Base-by-base conservation (phyloP, 2,329 filamentous ascomycete genomes). In the Alternaria brassicicola region DNA sequence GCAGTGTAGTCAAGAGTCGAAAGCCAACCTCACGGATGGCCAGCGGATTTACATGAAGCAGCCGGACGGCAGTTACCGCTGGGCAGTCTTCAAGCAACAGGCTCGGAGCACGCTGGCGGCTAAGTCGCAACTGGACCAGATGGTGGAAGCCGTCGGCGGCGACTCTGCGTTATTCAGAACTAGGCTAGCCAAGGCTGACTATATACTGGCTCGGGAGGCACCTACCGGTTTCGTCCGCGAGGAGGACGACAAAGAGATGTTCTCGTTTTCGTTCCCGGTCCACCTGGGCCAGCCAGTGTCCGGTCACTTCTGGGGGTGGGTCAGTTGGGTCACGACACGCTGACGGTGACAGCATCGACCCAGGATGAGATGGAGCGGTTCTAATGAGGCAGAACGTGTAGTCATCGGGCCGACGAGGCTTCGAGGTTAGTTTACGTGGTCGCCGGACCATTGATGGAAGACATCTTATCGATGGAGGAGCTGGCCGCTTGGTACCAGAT, bases 131-230 rank as follows among this genome's bases (percentile, higher is more conserved):
- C 31, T 53, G n/a, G 4, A 53, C 10, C 30, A 53, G 21, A 53
- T 53, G 31, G 51, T 53, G 21, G 9, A 9, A 38, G 51, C 26
- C 10, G 51, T 45, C 12, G 51, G 51, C 19, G 51, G 51, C 23
- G 17, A 53, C 17, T 41, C 51, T 28, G 13, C 28, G 15, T 38
- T 12, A 4, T 53, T 53, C 21, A 13, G 1, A 1, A 33, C 38
- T 12, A 52, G 30, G 38, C 10, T 23, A 4, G 49, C 8, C 17
- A 45, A 43, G 38, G 49, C 49, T 12, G 6, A 52, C 13, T 52
- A 33, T 21, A 9, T 52, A 10, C 31, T 53, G 30, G 39, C 12
- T 26, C 41, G 12, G n/a, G 51, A 53, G 51, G 39, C 2, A 30
- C 51, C 41, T 21, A 2, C 23, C 3, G 21, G 23, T 17, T 41